A percentile compares a stretch with the other conserved stretches of the same genome.
Conservation (phyloP, 176 grass and related monocot genomes). For the Oryza australiensis region DNA sequence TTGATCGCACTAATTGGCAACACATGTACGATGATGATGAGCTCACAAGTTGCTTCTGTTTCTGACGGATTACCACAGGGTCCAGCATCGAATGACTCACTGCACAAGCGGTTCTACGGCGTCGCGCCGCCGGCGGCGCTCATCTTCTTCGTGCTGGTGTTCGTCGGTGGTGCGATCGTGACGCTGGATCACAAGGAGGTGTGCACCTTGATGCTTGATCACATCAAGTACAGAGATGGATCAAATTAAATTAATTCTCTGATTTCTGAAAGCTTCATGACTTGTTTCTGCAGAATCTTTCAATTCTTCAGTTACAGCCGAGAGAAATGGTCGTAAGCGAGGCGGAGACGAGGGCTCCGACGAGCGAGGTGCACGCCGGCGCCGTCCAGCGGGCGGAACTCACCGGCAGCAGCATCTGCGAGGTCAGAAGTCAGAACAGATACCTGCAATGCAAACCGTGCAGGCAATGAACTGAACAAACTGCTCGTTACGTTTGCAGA, state of each 20-base stretch:
- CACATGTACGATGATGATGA: constrained; percentile 22
- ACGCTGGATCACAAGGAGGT: constrained; percentile 59
- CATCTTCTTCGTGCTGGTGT: constrained; percentile 47
- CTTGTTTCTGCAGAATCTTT: constrained; percentile 30
- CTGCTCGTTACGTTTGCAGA: constrained; percentile 42
- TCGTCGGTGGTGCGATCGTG: constrained; percentile 44
- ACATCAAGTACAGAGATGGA: not conserved
- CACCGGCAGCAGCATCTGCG: constrained; percentile 26
- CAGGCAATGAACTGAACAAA: constrained; percentile 27
- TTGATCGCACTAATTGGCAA: not conserved
- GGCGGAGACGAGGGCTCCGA: not conserved
- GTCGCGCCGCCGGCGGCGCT: constrained; percentile 38
- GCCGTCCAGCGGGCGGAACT: not conserved
- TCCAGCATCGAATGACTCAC: constrained; percentile 31
- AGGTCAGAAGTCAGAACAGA: no score
- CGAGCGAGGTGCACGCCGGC: not conserved
- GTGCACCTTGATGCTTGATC: not conserved
- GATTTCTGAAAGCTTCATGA: not conserved
- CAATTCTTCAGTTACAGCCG: constrained; percentile 33
- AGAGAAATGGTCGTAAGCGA: not conserved
- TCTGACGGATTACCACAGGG: constrained; percentile 39
- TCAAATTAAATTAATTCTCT: not conserved
- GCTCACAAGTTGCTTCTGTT: not conserved
- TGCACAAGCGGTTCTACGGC: constrained; percentile 47
- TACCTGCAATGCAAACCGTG: no score